Evolutionary conservation across 2,329 filamentous ascomycete genomes (phyloP).

Genomic region (Rutstroemia sp.): DNA sequence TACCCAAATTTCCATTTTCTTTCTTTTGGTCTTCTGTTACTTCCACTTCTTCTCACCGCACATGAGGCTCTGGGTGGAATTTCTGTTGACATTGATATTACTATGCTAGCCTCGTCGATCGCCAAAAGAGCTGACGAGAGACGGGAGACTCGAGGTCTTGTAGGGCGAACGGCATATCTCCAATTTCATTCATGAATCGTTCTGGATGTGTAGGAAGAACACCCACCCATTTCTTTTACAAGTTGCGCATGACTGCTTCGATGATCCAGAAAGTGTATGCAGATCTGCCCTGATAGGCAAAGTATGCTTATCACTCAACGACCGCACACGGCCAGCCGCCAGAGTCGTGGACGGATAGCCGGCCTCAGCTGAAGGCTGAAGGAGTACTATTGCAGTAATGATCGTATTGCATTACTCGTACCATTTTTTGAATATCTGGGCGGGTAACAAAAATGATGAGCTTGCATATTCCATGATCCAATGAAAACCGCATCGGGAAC

Average conservation of each 20-base stretch:
- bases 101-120: no score
- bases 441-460: background rate
- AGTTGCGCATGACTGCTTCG: conserved; percentile 6
- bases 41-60: background rate
- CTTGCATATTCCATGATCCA: background rate
- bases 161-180: conserved; percentile 4
- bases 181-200: background rate
- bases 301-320: background rate
- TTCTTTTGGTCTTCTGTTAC: background rate
- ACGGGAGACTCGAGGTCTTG: background rate
- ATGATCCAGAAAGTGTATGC: conserved; percentile 6
- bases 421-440: background rate
- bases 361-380: conserved; percentile 2
- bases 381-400: background rate
- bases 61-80: background rate
- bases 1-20: background rate
- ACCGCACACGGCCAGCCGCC: background rate
- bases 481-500: background rate
- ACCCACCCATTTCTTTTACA: background rate
- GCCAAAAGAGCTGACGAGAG: background rate
- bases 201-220: background rate
- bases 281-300: background rate
- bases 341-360: background rate
- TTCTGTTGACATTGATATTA: background rate
- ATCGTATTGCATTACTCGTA: conserved; percentile 1